Evolutionary conservation across 768 basidiomycete genomes (phyloP).

Genomic region (Mycena vitilis): DNA sequence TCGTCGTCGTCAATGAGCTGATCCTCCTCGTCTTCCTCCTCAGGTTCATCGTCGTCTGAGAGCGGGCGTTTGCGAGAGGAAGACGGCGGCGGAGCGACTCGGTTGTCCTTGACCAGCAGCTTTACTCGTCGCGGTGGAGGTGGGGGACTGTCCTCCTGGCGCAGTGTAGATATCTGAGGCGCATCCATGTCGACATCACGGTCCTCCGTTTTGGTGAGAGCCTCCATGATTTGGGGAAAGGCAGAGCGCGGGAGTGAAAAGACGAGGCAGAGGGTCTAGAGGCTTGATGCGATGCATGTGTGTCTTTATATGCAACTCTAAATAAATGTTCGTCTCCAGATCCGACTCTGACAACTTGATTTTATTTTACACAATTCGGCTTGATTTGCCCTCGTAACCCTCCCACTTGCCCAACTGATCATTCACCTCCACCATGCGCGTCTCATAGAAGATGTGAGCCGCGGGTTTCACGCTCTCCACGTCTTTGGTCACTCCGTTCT

Average conservation of each 20-base stretch:
- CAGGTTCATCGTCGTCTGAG: constrained; percentile 68
- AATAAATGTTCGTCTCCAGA: too few species aligned
- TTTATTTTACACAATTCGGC: constrained; percentile 3
- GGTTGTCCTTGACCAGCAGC: constrained; percentile 57
- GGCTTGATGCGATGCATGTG: neutral
- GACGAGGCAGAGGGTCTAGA: neutral
- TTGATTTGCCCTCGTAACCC: constrained; percentile 60
- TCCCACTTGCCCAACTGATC: constrained; percentile 74
- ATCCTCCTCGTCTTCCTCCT: constrained; percentile 81
- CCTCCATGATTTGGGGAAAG: constrained; percentile 40
- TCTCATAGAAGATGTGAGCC: constrained; percentile 75
- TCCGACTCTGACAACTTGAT: too few species aligned
- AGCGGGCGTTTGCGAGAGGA: constrained; percentile 38
- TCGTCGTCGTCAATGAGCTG: constrained; percentile 84
- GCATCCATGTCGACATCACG: constrained; percentile 78
- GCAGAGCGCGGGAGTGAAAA: neutral
- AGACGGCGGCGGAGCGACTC: constrained; percentile 35
- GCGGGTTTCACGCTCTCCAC: constrained; percentile 72
- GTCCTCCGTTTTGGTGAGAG: constrained; percentile 49
- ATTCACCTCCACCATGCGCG: constrained; percentile 65
- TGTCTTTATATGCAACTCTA: neutral
- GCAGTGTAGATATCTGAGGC: constrained; percentile 83
- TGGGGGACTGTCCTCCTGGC: constrained; percentile 79
- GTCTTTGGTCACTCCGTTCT: constrained; percentile 58
- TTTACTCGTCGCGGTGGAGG: constrained; percentile 64